Evolutionary conservation across 352 stramenopile species (phyloP).

Genomic region (Globisporangium echinulatum): DNA sequence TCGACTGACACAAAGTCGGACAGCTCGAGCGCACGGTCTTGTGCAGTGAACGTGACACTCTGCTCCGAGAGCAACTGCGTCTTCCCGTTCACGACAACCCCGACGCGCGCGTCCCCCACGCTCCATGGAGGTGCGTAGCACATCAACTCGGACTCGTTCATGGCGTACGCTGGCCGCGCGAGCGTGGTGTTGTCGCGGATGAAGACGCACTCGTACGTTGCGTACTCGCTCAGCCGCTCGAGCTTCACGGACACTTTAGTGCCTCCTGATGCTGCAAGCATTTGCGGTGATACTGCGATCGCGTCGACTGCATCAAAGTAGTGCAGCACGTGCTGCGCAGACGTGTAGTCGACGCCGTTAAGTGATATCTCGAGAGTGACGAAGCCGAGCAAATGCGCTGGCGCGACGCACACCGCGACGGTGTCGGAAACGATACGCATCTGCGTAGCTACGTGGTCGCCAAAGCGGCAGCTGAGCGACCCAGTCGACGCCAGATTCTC

Average conservation of each 20-base stretch:
- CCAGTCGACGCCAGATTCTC: conserved; percentile 23
- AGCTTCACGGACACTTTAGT: conserved; percentile 19
- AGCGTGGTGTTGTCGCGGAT: conserved; percentile 8
- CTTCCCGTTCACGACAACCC: conserved; percentile 20
- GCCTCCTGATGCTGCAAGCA: conserved; percentile 22
- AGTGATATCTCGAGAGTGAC: conserved; percentile 31
- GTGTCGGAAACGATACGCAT: conserved; percentile 21
- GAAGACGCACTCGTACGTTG: conserved; percentile 33
- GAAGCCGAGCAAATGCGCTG: conserved; percentile 19
- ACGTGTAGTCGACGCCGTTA: conserved; percentile 45
- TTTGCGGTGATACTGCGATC: conserved; percentile 17
- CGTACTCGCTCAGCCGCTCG: conserved; percentile 6
- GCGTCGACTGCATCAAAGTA: conserved; percentile 25
- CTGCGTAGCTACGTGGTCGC: conserved; percentile 10
- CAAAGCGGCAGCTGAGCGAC: conserved; percentile 29
- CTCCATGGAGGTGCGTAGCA: conserved; percentile 26
- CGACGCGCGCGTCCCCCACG: conserved; percentile 18
- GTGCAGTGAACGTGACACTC: conserved; percentile 16
- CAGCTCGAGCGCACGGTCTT: conserved; percentile 4
- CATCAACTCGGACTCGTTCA: conserved; percentile 15
- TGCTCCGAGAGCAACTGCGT: conserved; percentile 15
- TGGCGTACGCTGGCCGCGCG: conserved; percentile 18
- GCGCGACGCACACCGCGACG: conserved; percentile 23
- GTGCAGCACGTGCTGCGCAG: conserved; percentile 16
- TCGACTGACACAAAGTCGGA: neutral